These are phyloP conservation scores for Salix viminalis DNA, from an alignment of 345 rosid species.

Conservation along the genomic window DNA sequence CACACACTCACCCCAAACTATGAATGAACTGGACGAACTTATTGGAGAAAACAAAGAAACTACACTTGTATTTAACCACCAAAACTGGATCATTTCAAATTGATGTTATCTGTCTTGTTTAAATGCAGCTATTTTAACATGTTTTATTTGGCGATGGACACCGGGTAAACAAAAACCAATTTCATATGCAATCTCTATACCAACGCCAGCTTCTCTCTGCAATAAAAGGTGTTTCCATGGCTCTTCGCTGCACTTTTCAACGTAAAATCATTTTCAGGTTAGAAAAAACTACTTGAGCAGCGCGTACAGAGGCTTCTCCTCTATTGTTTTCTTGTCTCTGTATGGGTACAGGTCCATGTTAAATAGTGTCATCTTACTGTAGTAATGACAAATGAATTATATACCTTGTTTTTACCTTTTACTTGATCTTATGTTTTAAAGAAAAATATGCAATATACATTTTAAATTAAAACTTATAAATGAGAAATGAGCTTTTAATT, in stretches of 20 bases:
- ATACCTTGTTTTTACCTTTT: too few relatives aligned
- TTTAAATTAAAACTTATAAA: too few relatives aligned
- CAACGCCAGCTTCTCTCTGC: not conserved
- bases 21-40: constrained; percentile 9
- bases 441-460: too few relatives aligned
- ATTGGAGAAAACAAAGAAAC: constrained; percentile 29
- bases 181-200: not conserved
- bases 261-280: not conserved
- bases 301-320: not conserved
- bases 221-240: not conserved
- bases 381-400: too few relatives aligned
- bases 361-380: too few relatives aligned
- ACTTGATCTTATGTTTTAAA: too few relatives aligned
- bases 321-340: not conserved
- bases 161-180: not conserved
- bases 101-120: not conserved
- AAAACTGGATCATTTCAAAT: not conserved
- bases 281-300: not conserved
- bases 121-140: not conserved
- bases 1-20: not conserved
- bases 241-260: not conserved
- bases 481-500: too few relatives aligned
- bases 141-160: not conserved
- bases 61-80: constrained; percentile 27
- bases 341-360: too few relatives aligned